Evolutionary conservation across 2,329 filamentous ascomycete genomes (phyloP).

Genomic region (Fusarium dlaminii): DNA sequence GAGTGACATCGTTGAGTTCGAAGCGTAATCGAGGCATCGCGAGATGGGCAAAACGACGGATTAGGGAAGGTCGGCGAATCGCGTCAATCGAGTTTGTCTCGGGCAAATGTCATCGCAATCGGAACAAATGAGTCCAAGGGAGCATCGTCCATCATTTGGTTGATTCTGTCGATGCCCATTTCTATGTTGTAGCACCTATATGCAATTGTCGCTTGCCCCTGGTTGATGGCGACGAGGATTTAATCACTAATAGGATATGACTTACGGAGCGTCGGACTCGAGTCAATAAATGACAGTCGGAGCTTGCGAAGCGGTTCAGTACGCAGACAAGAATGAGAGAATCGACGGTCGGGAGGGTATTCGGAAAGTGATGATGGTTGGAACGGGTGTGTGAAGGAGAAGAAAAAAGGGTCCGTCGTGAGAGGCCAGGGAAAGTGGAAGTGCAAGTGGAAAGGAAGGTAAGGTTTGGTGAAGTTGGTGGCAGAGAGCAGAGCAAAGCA

Average conservation of each 20-base stretch:
- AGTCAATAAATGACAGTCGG: slow-evolving; percentile 34
- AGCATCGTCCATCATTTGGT: slow-evolving; percentile 24
- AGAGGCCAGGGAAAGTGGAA: slow-evolving; percentile 34
- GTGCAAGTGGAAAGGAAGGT: slow-evolving; percentile 32
- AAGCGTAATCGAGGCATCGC: slow-evolving; percentile 11
- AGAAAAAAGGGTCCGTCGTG: slow-evolving; percentile 40
- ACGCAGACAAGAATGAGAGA: slow-evolving; percentile 33
- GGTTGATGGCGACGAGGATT: slow-evolving; percentile 1
- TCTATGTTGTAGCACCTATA: slow-evolving; percentile 7
- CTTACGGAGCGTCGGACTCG: slow-evolving; percentile 39
- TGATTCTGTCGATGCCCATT: slow-evolving; percentile 16
- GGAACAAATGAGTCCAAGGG: slow-evolving; percentile 17
- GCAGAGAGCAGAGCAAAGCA: slow-evolving; percentile 17
- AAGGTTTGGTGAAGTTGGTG: slow-evolving; percentile 24
- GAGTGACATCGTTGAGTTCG: background rate
- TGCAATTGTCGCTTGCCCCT: slow-evolving; percentile 9
- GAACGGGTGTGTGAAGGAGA: slow-evolving; percentile 38
- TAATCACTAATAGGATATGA: slow-evolving; percentile 16
- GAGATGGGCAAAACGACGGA: background rate
- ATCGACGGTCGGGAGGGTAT: slow-evolving; percentile 32
- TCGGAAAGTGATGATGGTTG: slow-evolving; percentile 32
- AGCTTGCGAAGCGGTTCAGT: slow-evolving; percentile 28
- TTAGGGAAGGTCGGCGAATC: slow-evolving; percentile 3
- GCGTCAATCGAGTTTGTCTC: slow-evolving; percentile 20
- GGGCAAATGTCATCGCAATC: slow-evolving; percentile 9